These are phyloP conservation scores for Macrotyloma uniflorum DNA, from an alignment of 306 rosid genomes.

Conservation along the genomic window DNA sequence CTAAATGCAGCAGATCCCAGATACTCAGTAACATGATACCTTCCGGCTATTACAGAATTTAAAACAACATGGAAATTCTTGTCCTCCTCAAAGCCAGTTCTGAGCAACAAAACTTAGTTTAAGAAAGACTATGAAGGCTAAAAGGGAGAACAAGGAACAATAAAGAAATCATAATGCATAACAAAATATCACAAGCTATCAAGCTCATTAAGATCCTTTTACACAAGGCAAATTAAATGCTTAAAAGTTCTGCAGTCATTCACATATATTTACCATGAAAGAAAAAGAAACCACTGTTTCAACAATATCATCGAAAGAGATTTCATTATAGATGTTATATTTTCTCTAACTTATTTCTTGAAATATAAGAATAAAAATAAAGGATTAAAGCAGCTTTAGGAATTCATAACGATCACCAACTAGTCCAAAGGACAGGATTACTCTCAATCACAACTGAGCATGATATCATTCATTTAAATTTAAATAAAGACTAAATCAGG, in stretches of 20 bases:
- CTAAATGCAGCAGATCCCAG: constrained; percentile 94
- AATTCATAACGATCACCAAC: constrained; percentile 1
- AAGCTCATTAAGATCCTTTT: not conserved
- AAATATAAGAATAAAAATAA: not conserved
- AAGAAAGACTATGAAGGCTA: not conserved
- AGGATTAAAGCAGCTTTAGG: constrained; percentile 9
- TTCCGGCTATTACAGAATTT: constrained; percentile 87
- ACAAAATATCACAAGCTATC: constrained; percentile 7
- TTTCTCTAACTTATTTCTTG: not conserved
- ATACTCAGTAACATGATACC: constrained; percentile 89
- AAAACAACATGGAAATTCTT: constrained; percentile 89
- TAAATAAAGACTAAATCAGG: not conserved
- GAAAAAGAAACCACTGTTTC: not conserved
- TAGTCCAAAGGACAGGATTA: constrained; percentile 1
- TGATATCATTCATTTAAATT: not conserved
- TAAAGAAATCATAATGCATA: constrained; percentile 4
- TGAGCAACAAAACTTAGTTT: constrained; percentile 45
- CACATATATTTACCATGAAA: not conserved
- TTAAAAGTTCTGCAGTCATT: not conserved
- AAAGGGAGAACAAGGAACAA: not conserved
- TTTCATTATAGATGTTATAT: constrained; percentile 16
- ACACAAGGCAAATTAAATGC: not conserved
- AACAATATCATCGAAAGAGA: constrained; percentile 10
- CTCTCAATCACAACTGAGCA: not conserved
- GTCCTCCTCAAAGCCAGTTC: constrained; percentile 98